Base-by-base conservation (phyloP, 2,329 filamentous ascomycete species). In the Domatiomyces globalis region DNA sequence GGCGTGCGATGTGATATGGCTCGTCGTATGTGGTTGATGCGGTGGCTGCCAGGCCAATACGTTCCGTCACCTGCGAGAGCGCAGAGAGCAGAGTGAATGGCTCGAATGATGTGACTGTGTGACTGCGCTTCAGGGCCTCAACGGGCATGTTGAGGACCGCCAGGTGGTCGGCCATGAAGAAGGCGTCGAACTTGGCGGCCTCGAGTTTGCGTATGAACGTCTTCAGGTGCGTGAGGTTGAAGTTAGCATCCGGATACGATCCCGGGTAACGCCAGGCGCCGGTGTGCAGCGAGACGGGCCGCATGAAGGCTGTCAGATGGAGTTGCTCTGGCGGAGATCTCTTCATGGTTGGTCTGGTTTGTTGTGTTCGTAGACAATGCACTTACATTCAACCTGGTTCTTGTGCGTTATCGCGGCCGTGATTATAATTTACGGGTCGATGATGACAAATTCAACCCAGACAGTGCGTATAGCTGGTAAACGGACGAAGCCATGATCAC, bases 231-330 rank as follows among this genome's bases (percentile, higher is more conserved):
- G 65, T 62, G 12, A 78, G 68, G 56, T 77, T 77, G 70, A 79
- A 78, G 64, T 79, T 79, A 49, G 76, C 76, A 51, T 79, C 76
- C 0, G 76, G 67, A 51, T 74, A 75, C 0, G 75, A 65, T 2
- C 72, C 73, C 0, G 75, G 75, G 55, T 78, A 78, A 5, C 76
- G 68, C 75, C 76, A 78, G 56, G 75, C 75, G 29, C 77, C 74
- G 1, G 73, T 76, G 55, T 79, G 75, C 8, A 78, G 63, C 45
- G 69, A 74, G 1, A 79, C 74, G 1, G 76, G 76, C 17, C 76
- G 72, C 75, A 80, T 79, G 54, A 79, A 79, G 0, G 76, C 76
- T 2, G 76, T 78, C 3, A 80, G 68, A 55, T 79, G 75, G 5
- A 78, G 63, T 54, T 73, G 61, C 49, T 62, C 63, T 46, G 17